Conservation (phyloP, 176 grass and related monocot species). For the Urochloa ruziziensis region DNA sequence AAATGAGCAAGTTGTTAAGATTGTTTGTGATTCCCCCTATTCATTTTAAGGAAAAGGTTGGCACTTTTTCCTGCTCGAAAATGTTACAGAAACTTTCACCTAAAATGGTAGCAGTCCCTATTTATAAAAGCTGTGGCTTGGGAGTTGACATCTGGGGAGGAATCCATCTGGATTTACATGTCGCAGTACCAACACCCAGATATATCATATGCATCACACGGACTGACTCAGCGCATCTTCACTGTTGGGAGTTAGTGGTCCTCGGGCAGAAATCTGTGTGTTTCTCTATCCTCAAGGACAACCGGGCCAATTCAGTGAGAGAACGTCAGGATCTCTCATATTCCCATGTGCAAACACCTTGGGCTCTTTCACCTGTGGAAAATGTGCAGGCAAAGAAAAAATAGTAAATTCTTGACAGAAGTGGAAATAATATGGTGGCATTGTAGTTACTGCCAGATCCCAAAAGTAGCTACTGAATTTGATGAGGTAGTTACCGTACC, state of each 20-base stretch:
- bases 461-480: neutral
- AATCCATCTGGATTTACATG: conserved; percentile 3
- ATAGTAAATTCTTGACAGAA: conserved; percentile 4
- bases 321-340: conserved; percentile 40
- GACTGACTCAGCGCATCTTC: conserved; percentile 3
- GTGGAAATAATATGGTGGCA: neutral
- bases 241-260: conserved; percentile 30
- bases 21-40: neutral
- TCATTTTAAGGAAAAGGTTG: neutral
- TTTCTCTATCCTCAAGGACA: conserved; percentile 39
- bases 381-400: neutral
- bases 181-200: neutral
- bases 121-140: neutral
- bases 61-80: neutral
- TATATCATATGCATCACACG: neutral
- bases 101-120: neutral
- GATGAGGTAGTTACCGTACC: conserved; percentile 37
- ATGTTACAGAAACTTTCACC: neutral
- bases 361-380: conserved; percentile 71
- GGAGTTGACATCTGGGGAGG: neutral
- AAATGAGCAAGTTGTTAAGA: neutral
- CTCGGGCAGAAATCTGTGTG: conserved; percentile 13
- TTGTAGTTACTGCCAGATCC: neutral
- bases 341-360: conserved; percentile 91
- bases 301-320: conserved; percentile 64